Evolutionary conservation across 1,139 yeast genomes (phyloP).

Genomic region (Zygosaccharomyces sapae): DNA sequence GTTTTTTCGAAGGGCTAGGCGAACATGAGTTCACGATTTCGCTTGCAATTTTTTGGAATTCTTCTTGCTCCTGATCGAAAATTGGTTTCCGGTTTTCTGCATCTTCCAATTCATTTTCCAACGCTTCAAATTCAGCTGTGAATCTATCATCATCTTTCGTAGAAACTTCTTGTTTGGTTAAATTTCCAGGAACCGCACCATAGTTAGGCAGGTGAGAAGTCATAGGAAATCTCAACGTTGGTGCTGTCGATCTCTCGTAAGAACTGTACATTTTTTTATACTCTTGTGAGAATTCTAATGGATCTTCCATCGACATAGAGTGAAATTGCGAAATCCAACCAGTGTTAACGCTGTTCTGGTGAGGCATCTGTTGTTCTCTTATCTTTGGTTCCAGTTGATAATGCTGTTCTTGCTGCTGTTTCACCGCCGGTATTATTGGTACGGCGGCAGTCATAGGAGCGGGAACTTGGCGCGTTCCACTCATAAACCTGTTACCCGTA

Average conservation of each 20-base stretch:
- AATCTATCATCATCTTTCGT: not conserved
- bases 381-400: not conserved
- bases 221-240: not conserved
- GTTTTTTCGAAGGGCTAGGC: conserved; percentile 20
- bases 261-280: conserved; percentile 27
- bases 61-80: conserved; percentile 24
- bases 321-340: conserved; percentile 29
- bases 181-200: not conserved
- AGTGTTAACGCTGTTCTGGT: conserved; percentile 1
- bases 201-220: not conserved
- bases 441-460: not conserved
- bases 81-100: not conserved
- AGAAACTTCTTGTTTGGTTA: not conserved
- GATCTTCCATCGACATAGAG: conserved; percentile 28
- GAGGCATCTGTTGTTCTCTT: conserved; percentile 1
- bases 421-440: conserved; percentile 1
- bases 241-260: conserved; percentile 17
- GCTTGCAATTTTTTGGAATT: conserved; percentile 30
- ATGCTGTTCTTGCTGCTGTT: conserved; percentile 8
- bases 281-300: conserved; percentile 29
- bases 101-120: conserved; percentile 24
- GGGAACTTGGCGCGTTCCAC: not conserved
- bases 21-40: conserved; percentile 23
- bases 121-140: conserved; percentile 18
- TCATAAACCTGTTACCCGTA: conserved; percentile 1